phyloP scores from a whole-genome alignment of 805 yeast species.

The Candida xyloterini region DNA sequence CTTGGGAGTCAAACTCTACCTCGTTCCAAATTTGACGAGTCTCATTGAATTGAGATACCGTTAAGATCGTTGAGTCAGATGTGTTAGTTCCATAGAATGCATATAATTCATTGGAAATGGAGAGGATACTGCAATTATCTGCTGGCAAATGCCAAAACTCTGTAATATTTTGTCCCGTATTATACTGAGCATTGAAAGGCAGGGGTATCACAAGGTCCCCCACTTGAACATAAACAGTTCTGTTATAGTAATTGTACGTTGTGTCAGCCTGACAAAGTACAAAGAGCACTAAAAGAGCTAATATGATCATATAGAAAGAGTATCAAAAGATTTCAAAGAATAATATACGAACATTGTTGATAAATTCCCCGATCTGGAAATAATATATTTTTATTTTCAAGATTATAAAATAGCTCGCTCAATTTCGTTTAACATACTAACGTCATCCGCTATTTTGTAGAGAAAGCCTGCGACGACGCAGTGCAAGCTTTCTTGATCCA shows the following conservation, averaged over 20 bases:
- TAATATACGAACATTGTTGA: conserved; percentile 3
- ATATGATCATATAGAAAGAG: conserved; percentile 2
- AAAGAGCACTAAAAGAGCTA: conserved; percentile 4
- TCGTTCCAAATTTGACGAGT: conserved; percentile 23
- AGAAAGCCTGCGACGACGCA: background rate
- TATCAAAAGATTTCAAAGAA: background rate
- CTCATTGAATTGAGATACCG: conserved; percentile 17
- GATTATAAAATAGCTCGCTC: background rate
- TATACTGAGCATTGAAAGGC: conserved; percentile 25
- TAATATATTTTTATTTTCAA: background rate
- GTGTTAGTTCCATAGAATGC: conserved; percentile 24
- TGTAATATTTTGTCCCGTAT: conserved; percentile 19
- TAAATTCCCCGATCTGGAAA: conserved; percentile 4
- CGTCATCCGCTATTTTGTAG: background rate
- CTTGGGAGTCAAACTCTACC: conserved; percentile 13
- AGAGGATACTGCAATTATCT: conserved; percentile 20
- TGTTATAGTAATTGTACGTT: conserved; percentile 31
- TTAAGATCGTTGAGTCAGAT: background rate
- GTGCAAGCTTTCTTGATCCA: background rate
- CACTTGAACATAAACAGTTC: conserved; percentile 29
- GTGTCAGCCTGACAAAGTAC: conserved; percentile 19
- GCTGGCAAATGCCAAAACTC: conserved; percentile 23
- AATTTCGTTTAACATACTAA: background rate
- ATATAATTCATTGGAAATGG: conserved; percentile 18
- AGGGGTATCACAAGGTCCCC: conserved; percentile 24